These are phyloP conservation scores for Ceratobasidium sp. DNA, from an alignment of 1,284 basidiomycete genomes.

Conservation along the genomic window DNA sequence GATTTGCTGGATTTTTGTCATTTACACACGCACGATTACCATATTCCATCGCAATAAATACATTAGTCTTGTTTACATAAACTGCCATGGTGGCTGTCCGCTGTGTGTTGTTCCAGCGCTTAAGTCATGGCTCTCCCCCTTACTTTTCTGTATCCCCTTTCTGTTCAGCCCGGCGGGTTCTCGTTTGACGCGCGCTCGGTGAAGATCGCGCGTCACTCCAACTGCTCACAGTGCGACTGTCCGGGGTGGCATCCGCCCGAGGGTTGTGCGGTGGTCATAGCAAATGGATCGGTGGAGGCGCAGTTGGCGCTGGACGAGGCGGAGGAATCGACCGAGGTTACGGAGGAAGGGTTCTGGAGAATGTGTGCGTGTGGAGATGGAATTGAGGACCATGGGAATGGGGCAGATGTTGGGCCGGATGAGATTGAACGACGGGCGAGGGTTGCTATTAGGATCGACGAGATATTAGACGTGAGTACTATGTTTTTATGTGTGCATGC, in stretches of 20 bases:
- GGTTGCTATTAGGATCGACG: constrained; percentile 85
- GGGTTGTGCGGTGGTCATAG: constrained; percentile 65
- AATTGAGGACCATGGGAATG: constrained; percentile 73
- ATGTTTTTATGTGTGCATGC: background rate
- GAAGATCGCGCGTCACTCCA: constrained; percentile 79
- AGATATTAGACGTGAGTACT: constrained; percentile 77
- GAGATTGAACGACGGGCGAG: constrained; percentile 77
- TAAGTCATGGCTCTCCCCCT: constrained; percentile 25
- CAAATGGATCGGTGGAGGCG: constrained; percentile 61
- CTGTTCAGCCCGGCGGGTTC: constrained; percentile 22
- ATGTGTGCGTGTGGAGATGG: constrained; percentile 81
- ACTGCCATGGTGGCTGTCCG: no score
- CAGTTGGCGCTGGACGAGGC: constrained; percentile 70
- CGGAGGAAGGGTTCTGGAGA: constrained; percentile 65
- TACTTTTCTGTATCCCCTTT: constrained; percentile 46
- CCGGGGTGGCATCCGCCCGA: constrained; percentile 73
- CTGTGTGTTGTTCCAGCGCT: background rate
- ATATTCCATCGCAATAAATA: no score
- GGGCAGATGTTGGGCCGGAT: constrained; percentile 62
- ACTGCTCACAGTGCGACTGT: constrained; percentile 71
- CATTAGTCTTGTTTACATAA: no score
- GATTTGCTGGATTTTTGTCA: background rate
- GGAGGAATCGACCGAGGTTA: constrained; percentile 63
- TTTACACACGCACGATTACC: no score
- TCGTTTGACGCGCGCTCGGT: constrained; percentile 61